These are phyloP conservation scores for Groenewaldozyma salmanticensis DNA, from an alignment of 805 yeast genomes.

Conservation along the genomic window DNA sequence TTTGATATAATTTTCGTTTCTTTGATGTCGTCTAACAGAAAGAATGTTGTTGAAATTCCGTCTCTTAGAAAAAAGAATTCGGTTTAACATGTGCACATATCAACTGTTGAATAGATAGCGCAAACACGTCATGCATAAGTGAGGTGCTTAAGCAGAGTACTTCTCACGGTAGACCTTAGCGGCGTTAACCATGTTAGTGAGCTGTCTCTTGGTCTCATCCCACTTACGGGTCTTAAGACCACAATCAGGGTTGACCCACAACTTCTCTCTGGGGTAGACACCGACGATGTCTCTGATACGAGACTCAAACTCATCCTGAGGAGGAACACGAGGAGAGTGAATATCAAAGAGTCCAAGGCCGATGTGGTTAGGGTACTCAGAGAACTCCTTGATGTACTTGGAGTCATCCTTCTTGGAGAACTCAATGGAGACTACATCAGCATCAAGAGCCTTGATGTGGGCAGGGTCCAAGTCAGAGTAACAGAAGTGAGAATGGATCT, in stretches of 20 bases:
- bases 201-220: conserved; percentile 92
- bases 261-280: conserved; percentile 94
- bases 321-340: conserved; percentile 99
- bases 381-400: conserved; percentile 93
- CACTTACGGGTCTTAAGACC: conserved; percentile 99
- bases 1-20: neutral
- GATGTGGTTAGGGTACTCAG: conserved; percentile 98
- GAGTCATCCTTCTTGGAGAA: conserved; percentile 99
- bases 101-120: conserved; percentile 3
- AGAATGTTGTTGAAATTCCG: conserved; percentile 12
- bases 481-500: conserved; percentile 99
- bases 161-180: conserved; percentile 87
- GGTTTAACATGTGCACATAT: neutral
- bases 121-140: neutral
- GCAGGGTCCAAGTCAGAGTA: conserved; percentile 99
- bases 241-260: conserved; percentile 99
- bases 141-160: conserved; percentile 22
- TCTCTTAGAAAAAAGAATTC: conserved; percentile 5
- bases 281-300: conserved; percentile 91
- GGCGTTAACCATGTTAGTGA: conserved; percentile 98
- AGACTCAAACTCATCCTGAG: conserved; percentile 89
- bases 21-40: neutral
- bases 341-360: conserved; percentile 99
- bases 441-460: conserved; percentile 99
- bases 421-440: conserved; percentile 98